Conservation (phyloP, 2,329 filamentous ascomycete species). For the Alternaria incomplexa region DNA sequence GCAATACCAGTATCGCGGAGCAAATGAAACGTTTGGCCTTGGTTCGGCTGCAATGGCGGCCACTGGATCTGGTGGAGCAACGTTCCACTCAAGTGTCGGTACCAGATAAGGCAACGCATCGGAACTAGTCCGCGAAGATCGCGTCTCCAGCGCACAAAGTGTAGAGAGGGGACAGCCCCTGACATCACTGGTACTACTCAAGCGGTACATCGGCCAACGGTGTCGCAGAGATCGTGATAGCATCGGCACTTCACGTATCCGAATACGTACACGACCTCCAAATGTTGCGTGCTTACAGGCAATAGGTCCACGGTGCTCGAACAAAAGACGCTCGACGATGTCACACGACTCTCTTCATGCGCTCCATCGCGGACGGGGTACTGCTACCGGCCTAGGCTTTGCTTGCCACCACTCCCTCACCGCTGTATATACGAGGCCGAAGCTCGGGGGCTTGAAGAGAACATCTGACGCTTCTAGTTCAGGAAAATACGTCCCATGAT, state of each 20-base stretch:
- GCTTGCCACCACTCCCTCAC: neutral
- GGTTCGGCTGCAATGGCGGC: neutral
- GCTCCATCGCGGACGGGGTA: neutral
- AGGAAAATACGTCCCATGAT: neutral
- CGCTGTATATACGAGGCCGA: neutral
- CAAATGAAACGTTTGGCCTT: neutral
- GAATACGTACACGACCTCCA: neutral
- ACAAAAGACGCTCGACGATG: neutral
- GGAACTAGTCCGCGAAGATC: slow-evolving; percentile 15
- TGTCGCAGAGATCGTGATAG: neutral
- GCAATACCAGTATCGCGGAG: neutral
- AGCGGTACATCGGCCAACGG: neutral
- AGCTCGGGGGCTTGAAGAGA: neutral
- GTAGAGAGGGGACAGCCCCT: neutral
- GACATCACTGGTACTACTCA: slow-evolving; percentile 3
- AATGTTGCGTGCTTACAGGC: neutral
- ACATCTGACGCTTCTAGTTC: neutral
- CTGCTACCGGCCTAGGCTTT: neutral
- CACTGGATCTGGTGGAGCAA: neutral
- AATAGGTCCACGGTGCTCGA: neutral
- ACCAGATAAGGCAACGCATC: slow-evolving; percentile 3
- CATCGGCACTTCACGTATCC: neutral
- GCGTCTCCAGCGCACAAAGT: neutral
- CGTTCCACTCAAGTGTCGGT: slow-evolving; percentile 3
- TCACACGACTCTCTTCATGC: slow-evolving; percentile 5